Conservation (phyloP, 768 basidiomycete genomes). For the Gelatoporia subvermispora region DNA sequence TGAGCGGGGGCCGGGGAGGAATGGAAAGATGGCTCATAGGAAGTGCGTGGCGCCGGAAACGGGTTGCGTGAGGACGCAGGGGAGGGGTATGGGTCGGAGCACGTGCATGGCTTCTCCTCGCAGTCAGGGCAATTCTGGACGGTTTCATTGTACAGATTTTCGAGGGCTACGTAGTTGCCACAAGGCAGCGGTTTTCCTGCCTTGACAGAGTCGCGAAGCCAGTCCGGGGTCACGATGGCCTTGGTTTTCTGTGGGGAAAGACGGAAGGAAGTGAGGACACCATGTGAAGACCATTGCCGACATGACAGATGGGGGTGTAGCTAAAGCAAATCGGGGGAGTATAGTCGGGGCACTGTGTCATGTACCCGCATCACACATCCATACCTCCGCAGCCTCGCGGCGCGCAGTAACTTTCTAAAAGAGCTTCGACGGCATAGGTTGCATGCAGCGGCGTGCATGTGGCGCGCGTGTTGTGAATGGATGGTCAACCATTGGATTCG, state of each 20-base stretch:
- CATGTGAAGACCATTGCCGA: background rate
- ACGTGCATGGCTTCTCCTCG: constrained; percentile 19
- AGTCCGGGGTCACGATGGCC: constrained; percentile 63
- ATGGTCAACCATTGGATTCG: too few species aligned
- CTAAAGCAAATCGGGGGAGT: background rate
- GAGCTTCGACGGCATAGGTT: too few species aligned
- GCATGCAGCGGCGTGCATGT: too few species aligned
- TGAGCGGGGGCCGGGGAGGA: background rate
- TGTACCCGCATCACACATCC: too few species aligned
- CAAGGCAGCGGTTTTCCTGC: constrained; percentile 43
- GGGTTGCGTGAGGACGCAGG: background rate
- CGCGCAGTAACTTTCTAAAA: too few species aligned
- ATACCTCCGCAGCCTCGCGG: too few species aligned
- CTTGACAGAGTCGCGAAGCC: constrained; percentile 58
- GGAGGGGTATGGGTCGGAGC: constrained; percentile 14
- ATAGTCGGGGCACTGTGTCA: background rate
- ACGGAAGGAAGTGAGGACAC: too few species aligned
- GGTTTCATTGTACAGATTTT: constrained; percentile 44
- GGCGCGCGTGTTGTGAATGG: too few species aligned
- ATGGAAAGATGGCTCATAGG: background rate
- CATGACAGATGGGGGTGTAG: background rate
- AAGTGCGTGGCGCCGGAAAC: constrained; percentile 7
- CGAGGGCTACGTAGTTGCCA: constrained; percentile 52
- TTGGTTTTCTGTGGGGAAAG: constrained; percentile 46
- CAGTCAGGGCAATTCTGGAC: constrained; percentile 39